Conservation (phyloP, 176 grass and related monocot genomes). For the Poa annua region DNA sequence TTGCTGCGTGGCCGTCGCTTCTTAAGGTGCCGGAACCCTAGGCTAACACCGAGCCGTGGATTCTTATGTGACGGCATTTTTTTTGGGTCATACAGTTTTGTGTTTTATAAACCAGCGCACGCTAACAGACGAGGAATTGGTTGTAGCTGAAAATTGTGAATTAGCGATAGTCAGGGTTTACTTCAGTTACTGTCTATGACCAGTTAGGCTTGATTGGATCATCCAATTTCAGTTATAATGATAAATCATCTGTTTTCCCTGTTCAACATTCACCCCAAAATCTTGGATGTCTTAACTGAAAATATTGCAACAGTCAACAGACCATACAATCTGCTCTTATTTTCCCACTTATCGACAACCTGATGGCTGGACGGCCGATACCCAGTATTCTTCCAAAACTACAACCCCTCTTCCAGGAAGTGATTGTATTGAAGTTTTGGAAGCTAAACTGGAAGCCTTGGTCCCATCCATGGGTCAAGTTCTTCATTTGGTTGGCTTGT, state of each 20-base stretch:
- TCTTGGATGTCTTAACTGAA: not conserved
- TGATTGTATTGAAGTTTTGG: not conserved
- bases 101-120: not conserved
- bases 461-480: not conserved
- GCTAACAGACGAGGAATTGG: not conserved
- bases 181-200: not conserved
- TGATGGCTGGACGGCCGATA: not conserved
- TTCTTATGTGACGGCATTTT: not conserved
- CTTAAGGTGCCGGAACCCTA: constrained; percentile 24
- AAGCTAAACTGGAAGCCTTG: not conserved
- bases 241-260: not conserved
- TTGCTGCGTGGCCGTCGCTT: not conserved
- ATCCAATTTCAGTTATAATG: not conserved
- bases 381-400: not conserved
- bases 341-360: not conserved
- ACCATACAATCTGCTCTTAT: not conserved
- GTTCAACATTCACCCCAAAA: not conserved
- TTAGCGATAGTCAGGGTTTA: constrained; percentile 1
- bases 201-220: not conserved
- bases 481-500: constrained; percentile 21
- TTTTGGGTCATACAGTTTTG: not conserved
- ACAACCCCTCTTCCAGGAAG: not conserved
- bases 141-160: not conserved
- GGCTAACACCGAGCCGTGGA: not conserved
- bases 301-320: not conserved